Evolutionary conservation across 768 basidiomycete genomes (phyloP).

Genomic region (Pleurotus sapidus): DNA sequence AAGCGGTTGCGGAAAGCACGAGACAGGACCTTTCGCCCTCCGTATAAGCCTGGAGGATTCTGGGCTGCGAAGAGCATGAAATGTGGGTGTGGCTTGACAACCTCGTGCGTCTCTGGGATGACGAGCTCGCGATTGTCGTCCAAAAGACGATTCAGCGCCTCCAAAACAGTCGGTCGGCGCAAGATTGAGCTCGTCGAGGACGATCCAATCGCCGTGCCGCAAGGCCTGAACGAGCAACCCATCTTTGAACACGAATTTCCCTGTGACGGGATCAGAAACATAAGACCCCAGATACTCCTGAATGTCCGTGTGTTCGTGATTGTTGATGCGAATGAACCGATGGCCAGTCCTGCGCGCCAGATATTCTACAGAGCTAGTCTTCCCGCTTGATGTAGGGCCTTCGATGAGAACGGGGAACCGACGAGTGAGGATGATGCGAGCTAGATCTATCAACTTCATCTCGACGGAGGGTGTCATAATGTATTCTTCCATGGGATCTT

Average conservation of each 20-base stretch:
- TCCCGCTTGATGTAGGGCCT: slow-evolving; percentile 96
- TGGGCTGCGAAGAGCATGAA: slow-evolving; percentile 99
- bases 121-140: slow-evolving; percentile 97
- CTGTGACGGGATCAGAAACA: slow-evolving; percentile 86
- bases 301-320: slow-evolving; percentile 99
- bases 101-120: slow-evolving; percentile 94
- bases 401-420: slow-evolving; percentile 95
- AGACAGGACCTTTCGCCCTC: slow-evolving; percentile 90
- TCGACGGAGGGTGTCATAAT: slow-evolving; percentile 96
- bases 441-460: slow-evolving; percentile 90
- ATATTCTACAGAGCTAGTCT: slow-evolving; percentile 96
- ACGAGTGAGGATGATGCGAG: slow-evolving; percentile 83
- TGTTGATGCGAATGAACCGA: slow-evolving; percentile 96
- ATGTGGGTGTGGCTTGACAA: slow-evolving; percentile 88
- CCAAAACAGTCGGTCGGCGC: slow-evolving; percentile 97
- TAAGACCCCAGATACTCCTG: slow-evolving; percentile 99
- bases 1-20: slow-evolving; percentile 97
- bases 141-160: slow-evolving; percentile 92
- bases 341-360: slow-evolving; percentile 92
- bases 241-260: slow-evolving; percentile 94
- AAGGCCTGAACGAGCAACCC: slow-evolving; percentile 92
- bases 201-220: slow-evolving; percentile 93
- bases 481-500: slow-evolving; percentile 73
- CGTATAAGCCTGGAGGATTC: slow-evolving; percentile 95
- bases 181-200: slow-evolving; percentile 95